Percentiles rank a stretch among this genome's conserved stretches.
These are phyloP conservation scores for Glycyrrhiza uralensis DNA, from an alignment of 306 rosid species.

Conservation along the genomic window DNA sequence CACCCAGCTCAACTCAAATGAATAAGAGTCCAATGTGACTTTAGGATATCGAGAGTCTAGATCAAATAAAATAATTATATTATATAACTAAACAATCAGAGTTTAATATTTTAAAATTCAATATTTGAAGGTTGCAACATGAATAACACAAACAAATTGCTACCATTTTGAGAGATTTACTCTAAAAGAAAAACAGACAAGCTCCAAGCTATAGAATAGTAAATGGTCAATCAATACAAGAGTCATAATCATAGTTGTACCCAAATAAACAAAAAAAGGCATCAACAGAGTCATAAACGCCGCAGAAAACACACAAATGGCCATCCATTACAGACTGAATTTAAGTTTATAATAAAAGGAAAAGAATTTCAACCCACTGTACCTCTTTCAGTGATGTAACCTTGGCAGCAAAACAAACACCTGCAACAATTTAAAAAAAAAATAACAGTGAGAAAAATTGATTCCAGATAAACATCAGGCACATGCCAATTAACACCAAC, in stretches of 20 bases:
- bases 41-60: no score
- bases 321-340: background rate
- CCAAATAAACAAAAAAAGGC: background rate
- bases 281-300: background rate
- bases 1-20: no score
- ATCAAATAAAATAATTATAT: no score
- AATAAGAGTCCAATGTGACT: no score
- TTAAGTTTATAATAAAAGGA: background rate
- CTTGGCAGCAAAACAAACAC: constrained; percentile 5
- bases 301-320: background rate
- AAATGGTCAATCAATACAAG: background rate
- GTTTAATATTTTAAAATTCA: background rate
- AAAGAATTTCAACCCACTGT: background rate
- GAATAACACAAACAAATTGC: background rate
- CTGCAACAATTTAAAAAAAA: background rate
- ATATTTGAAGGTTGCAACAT: background rate
- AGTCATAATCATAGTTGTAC: background rate
- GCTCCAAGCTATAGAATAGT: background rate
- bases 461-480: background rate
- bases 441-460: background rate
- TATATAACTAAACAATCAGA: background rate
- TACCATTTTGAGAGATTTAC: background rate
- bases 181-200: background rate
- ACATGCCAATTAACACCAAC: constrained; percentile 1
- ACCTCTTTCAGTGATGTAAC: constrained; percentile 6